Evolutionary conservation across 768 basidiomycete species (phyloP).

Genomic region (Lentinus tigrinus): DNA sequence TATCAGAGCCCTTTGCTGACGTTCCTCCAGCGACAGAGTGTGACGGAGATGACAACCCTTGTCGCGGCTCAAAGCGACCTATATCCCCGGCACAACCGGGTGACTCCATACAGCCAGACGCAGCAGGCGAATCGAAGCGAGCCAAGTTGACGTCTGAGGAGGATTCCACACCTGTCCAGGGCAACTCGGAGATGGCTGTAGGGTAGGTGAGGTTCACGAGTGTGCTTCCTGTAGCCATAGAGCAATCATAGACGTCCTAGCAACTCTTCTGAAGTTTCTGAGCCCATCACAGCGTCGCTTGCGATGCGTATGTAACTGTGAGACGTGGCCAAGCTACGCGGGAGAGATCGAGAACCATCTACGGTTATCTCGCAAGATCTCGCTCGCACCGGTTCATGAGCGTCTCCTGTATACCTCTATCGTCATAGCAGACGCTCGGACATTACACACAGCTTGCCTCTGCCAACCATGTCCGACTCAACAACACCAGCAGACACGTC

Average conservation of each 20-base stretch:
- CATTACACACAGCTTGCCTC: not conserved
- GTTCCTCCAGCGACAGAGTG: not conserved
- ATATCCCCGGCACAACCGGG: conserved; percentile 5
- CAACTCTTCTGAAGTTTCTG: not conserved
- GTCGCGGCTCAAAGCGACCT: conserved; percentile 10
- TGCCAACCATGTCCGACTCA: conserved; percentile 9
- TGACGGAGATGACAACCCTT: not conserved
- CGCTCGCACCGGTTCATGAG: not conserved
- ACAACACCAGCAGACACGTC: conserved; percentile 5
- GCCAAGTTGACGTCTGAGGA: conserved; percentile 5
- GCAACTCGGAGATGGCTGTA: not conserved
- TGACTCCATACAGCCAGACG: not conserved
- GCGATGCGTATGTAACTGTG: not conserved
- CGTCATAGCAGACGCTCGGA: not conserved
- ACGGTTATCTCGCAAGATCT: not conserved
- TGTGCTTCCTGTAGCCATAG: not conserved
- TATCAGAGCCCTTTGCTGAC: no score
- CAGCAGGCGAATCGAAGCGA: conserved; percentile 6
- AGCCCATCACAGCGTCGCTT: no score
- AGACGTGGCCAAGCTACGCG: not conserved
- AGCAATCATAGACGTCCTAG: not conserved
- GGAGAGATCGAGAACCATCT: conserved; percentile 3
- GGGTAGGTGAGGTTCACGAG: not conserved
- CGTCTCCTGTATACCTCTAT: not conserved
- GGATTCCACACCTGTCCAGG: not conserved